Base-by-base conservation (phyloP, 768 basidiomycete genomes). In the Tricholoma saponaceum region DNA sequence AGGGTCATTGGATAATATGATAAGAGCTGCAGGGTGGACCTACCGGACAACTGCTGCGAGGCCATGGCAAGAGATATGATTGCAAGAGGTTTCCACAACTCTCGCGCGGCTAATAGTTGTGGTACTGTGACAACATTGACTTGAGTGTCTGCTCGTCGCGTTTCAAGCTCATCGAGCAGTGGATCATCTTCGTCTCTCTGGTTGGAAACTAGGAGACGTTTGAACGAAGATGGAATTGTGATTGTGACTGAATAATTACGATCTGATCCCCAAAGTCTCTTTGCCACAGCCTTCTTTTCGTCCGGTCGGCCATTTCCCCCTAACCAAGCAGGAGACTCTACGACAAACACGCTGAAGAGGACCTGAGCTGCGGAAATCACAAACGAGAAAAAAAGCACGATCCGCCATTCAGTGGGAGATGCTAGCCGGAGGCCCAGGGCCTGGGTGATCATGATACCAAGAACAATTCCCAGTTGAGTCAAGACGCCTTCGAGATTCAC, bases 391-490 rank as follows among this genome's bases (percentile, higher is more conserved):
- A 85, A 69, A 20, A 90, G 77, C 20, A 93, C 90, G 43, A 80
- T 62, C 39, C 91, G 84, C 91, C 91, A 94, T 50, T 79, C 67
- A 52, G 75, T 76, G 1, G 88, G 88, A 9, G 85, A 85, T 14
- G 92, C 87, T 50, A 90, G 77, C 53, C 74, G 69, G 35, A 94
- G 76, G 3, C 92, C 93, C 59, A 92, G 75, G 4, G 78, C 71
- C 66, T 98, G 95, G 0, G 94, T 90, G n/a, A 84, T 68, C 79
- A 96, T 86, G 61, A 97, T 89, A 26, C 92, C 92, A 54, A 92
- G 71, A 32, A 96, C 92, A 64, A 96, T 89, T 37, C 82, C 84
- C 25, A 95, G 73, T 63, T 94, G 92, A 0, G 88, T 91, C 26
- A 94, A 76, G 25, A 93, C 87, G 20, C 90, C 90, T 90, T 58